Evolutionary conservation across 208 protist genomes (phyloP).

Genomic region (Crithidia mellificae): DNA sequence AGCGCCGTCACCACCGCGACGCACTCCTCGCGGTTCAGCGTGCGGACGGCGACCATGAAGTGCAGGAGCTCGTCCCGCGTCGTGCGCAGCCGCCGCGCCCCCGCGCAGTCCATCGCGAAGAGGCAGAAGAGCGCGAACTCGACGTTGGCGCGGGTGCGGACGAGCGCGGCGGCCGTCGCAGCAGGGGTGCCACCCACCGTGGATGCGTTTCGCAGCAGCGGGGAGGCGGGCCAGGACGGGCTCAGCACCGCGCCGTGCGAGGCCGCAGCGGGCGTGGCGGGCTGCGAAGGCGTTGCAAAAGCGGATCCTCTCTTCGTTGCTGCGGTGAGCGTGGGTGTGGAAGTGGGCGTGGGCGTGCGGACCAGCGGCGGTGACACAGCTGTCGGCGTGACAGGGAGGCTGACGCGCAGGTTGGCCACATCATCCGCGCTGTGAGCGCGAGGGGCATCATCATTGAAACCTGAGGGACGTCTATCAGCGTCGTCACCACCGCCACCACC

Average conservation of each 20-base stretch:
- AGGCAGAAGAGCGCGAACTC: slow-evolving; percentile 31
- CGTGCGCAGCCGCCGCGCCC: slow-evolving; percentile 9
- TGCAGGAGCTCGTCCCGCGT: slow-evolving; percentile 13
- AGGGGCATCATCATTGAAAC: no score
- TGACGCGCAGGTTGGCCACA: neutral
- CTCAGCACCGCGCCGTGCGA: neutral
- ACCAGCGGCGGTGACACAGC: no score
- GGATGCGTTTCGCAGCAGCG: neutral
- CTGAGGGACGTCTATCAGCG: neutral
- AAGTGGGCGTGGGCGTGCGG: neutral
- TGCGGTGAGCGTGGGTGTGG: neutral
- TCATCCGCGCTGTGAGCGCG: neutral
- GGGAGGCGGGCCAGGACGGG: slow-evolving; percentile 2
- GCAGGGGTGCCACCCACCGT: no score
- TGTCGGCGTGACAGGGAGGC: neutral
- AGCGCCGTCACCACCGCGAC: neutral
- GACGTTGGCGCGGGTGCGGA: slow-evolving; percentile 5
- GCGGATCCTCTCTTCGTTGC: neutral
- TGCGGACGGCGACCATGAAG: slow-evolving; percentile 10
- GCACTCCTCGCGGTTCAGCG: slow-evolving; percentile 7
- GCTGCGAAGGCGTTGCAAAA: neutral
- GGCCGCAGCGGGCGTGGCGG: neutral
- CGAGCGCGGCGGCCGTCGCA: neutral
- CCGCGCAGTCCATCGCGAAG: slow-evolving; percentile 18
- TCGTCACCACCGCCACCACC: neutral